phyloP scores from a whole-genome alignment of 208 protist genomes.

The Crithidia acanthocephali region DNA sequence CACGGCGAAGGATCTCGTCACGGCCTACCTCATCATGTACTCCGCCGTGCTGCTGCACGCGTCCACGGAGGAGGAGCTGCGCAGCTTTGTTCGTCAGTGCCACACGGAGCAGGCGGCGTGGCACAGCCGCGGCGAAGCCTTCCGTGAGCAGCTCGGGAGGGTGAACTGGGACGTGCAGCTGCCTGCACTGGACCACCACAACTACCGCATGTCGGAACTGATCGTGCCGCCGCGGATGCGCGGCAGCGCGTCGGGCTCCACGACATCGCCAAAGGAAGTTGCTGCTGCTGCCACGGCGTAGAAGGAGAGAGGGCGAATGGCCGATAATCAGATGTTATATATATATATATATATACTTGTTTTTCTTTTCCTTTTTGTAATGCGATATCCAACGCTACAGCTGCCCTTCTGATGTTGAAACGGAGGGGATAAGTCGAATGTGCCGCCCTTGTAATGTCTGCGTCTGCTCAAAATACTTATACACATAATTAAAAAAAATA shows the following conservation, averaged over 20 bases:
- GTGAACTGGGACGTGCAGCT: constrained; percentile 77
- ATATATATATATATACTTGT: background rate
- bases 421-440: too few species aligned
- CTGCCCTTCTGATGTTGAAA: too few species aligned
- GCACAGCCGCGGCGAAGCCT: constrained; percentile 22
- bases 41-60: constrained; percentile 64
- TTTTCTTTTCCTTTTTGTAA: background rate
- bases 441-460: too few species aligned
- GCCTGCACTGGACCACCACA: constrained; percentile 67
- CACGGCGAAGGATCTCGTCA: constrained; percentile 57
- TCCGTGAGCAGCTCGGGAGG: constrained; percentile 40
- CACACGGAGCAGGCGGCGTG: constrained; percentile 53
- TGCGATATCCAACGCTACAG: too few species aligned
- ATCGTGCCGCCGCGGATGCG: constrained; percentile 37
- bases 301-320: background rate
- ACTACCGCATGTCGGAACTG: constrained; percentile 67
- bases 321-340: background rate
- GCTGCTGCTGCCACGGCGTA: background rate
- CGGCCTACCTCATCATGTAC: constrained; percentile 76
- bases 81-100: constrained; percentile 59
- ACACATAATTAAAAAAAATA: too few species aligned
- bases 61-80: constrained; percentile 42
- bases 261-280: background rate
- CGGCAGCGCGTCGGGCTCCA: background rate
- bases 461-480: too few species aligned